phyloP scores from a whole-genome alignment of 2,329 filamentous ascomycete genomes.

The Geosmithia morbida region DNA sequence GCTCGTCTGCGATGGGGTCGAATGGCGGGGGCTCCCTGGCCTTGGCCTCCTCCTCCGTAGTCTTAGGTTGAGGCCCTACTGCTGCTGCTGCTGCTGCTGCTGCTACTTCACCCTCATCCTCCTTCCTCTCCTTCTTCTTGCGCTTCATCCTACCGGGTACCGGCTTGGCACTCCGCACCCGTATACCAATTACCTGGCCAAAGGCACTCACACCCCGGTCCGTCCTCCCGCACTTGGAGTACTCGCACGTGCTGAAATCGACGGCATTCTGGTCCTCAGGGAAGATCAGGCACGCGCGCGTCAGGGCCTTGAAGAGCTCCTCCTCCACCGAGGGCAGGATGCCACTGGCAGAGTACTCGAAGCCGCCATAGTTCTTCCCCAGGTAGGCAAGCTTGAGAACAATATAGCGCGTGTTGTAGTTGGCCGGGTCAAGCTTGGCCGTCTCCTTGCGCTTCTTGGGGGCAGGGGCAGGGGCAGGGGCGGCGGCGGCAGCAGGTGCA shows the following conservation, averaged over 20 bases:
- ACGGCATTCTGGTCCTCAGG: slow-evolving; percentile 49
- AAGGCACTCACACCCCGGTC: slow-evolving; percentile 92
- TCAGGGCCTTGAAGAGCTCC: slow-evolving; percentile 81
- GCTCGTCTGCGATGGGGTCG: slow-evolving; percentile 66
- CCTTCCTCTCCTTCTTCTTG: slow-evolving; percentile 7
- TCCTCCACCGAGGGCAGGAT: slow-evolving; percentile 76
- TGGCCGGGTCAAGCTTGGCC: slow-evolving; percentile 47
- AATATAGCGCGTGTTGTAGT: slow-evolving; percentile 71
- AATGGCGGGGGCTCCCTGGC: slow-evolving; percentile 12
- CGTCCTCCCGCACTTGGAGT: slow-evolving; percentile 89
- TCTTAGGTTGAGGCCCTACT: slow-evolving; percentile 5
- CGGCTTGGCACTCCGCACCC: slow-evolving; percentile 68
- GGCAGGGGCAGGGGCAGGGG: background rate
- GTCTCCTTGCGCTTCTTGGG: slow-evolving; percentile 25
- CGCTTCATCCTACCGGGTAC: slow-evolving; percentile 18
- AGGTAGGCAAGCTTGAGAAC: slow-evolving; percentile 91
- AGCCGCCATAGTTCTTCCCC: slow-evolving; percentile 82
- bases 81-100: slow-evolving; percentile 2
- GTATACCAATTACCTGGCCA: slow-evolving; percentile 79
- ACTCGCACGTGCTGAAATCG: slow-evolving; percentile 74
- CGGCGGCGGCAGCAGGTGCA: too few relatives aligned
- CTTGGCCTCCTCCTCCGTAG: slow-evolving; percentile 2
- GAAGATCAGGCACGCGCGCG: slow-evolving; percentile 69
- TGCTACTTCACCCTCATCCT: slow-evolving; percentile 10
- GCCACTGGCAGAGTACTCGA: slow-evolving; percentile 69